Percentiles rank a stretch among this genome's conserved stretches.
Conservation (phyloP, 164 flowering plant species). For the Chimonanthus salicifolius region DNA sequence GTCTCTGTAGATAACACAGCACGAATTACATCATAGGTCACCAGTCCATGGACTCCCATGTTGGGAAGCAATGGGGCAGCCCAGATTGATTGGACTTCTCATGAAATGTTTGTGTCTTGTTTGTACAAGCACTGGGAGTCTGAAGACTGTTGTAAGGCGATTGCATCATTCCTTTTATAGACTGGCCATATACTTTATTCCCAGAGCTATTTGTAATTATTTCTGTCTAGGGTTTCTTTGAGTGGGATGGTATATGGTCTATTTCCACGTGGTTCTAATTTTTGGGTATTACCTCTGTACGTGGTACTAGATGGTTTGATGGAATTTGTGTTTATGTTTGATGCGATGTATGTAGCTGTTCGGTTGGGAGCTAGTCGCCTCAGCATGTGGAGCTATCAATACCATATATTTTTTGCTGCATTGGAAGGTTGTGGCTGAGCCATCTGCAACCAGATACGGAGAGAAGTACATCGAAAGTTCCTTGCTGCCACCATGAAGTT, state of each 20-base stretch:
- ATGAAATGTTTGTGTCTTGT: neutral
- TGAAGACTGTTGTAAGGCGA: neutral
- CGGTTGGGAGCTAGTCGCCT: neutral
- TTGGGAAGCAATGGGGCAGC: neutral
- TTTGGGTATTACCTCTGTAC: neutral
- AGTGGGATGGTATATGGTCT: neutral
- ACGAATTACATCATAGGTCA: too few species aligned
- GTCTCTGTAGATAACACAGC: neutral
- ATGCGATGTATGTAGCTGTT: neutral
- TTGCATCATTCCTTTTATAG: neutral
- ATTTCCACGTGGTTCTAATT: neutral
- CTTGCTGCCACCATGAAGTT: neutral
- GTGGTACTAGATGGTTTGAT: neutral
- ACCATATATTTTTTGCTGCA: neutral
- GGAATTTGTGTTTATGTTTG: neutral
- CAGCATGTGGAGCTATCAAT: constrained; percentile 2
- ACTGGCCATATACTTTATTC: neutral
- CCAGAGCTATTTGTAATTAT: neutral
- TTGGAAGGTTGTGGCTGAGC: constrained; percentile 1
- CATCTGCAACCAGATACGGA: neutral
- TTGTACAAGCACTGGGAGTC: neutral
- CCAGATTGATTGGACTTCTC: neutral
- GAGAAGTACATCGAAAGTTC: neutral
- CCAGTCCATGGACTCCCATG: neutral
- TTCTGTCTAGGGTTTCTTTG: neutral